Evolutionary conservation across 305 asterid genomes (phyloP).

Genomic region (Fraxinus ornus): DNA sequence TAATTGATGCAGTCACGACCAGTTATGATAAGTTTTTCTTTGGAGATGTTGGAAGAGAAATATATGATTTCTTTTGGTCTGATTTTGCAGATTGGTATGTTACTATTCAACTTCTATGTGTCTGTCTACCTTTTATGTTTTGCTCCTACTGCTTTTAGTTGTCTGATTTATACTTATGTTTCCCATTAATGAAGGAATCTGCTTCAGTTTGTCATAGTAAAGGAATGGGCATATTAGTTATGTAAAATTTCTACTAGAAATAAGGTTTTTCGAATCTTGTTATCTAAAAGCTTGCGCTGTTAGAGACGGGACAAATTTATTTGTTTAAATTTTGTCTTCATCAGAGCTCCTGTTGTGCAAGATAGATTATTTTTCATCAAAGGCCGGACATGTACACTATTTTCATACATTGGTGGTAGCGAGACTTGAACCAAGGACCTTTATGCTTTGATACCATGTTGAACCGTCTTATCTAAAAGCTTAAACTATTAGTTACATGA

Average conservation of each 20-base stretch:
- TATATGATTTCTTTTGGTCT: slow-evolving; percentile 93
- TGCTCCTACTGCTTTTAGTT: not conserved
- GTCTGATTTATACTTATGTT: not conserved
- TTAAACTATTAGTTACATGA: not conserved
- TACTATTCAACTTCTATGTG: not conserved
- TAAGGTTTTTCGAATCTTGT: not conserved
- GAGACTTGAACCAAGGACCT: not conserved
- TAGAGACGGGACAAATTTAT: not conserved
- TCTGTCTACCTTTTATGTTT: not conserved
- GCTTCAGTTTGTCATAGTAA: not conserved
- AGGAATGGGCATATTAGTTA: not conserved
- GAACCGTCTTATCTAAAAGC: not conserved
- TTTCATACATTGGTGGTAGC: not conserved
- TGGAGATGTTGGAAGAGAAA: slow-evolving; percentile 91
- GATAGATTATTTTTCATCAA: not conserved
- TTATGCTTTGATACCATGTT: not conserved
- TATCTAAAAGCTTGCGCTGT: not conserved
- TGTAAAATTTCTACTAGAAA: not conserved
- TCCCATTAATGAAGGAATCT: not conserved
- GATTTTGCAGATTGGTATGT: slow-evolving; percentile 97
- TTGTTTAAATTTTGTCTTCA: not conserved
- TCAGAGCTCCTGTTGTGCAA: not conserved
- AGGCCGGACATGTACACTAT: not conserved
- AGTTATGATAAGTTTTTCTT: slow-evolving; percentile 89
- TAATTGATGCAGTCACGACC: slow-evolving; percentile 69